Percentiles rank a stretch among this genome's conserved stretches.
phyloP scores from a whole-genome alignment of 345 rosid genomes.

The Capsella bursapastoris region DNA sequence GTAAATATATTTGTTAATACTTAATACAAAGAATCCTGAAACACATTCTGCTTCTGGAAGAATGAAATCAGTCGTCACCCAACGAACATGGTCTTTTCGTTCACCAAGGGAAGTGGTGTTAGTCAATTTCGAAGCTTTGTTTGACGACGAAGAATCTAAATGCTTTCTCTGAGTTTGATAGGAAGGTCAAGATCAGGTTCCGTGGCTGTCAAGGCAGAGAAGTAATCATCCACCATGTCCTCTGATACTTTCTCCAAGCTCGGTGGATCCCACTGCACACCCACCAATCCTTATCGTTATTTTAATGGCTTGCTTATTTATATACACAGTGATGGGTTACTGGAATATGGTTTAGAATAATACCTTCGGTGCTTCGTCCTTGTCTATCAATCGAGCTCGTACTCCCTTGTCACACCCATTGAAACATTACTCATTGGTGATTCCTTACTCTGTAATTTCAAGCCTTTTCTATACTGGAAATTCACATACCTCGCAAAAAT shows the following conservation, averaged over 20 bases:
- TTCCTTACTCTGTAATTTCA: background rate
- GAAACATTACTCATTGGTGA: background rate
- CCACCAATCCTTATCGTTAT: background rate
- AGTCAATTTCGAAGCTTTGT: background rate
- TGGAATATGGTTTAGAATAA: background rate
- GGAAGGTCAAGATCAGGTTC: conserved; percentile 50
- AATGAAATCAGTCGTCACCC: background rate
- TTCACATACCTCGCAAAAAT: conserved; percentile 74
- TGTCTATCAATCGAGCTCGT: conserved; percentile 85
- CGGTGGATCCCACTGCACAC: conserved; percentile 49
- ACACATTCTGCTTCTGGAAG: background rate
- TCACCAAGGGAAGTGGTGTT: background rate
- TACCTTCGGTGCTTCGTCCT: conserved; percentile 82
- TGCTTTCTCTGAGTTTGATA: conserved; percentile 48
- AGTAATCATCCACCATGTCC: conserved; percentile 48
- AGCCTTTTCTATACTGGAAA: background rate
- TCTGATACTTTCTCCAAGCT: conserved; percentile 46
- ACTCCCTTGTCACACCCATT: conserved; percentile 63
- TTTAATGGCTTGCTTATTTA: background rate
- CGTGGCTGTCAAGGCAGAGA: conserved; percentile 32
- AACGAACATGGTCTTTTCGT: background rate
- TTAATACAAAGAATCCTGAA: background rate
- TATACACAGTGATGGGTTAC: background rate
- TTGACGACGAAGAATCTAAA: conserved; percentile 20
- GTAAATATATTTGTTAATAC: background rate